These are phyloP conservation scores for Trichoderma simmonsii DNA, from an alignment of 2,329 filamentous ascomycete species.

Conservation along the genomic window DNA sequence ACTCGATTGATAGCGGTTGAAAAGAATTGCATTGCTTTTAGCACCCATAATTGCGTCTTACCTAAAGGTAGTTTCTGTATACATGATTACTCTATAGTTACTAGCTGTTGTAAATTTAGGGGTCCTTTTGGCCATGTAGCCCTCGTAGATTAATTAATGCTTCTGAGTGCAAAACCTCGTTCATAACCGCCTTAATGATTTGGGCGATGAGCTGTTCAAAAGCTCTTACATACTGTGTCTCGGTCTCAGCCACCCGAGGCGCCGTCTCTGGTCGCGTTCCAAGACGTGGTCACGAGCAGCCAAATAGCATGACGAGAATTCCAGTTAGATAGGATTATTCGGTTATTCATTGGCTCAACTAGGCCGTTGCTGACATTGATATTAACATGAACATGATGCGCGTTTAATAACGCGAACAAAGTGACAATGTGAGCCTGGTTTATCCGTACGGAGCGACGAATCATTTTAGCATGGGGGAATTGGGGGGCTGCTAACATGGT, in stretches of 20 bases:
- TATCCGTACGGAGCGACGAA: neutral
- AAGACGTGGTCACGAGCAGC: slow-evolving; percentile 3
- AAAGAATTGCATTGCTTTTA: neutral
- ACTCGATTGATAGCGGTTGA: slow-evolving; percentile 1
- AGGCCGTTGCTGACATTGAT: neutral
- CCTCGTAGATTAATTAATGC: neutral
- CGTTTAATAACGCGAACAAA: neutral
- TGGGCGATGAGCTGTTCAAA: neutral
- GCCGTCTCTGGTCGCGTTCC: neutral
- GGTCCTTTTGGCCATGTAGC: neutral
- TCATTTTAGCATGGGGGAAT: neutral
- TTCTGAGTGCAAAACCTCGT: neutral
- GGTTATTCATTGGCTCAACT: neutral
- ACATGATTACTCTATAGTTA: neutral
- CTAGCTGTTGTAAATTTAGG: neutral
- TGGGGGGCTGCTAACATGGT: neutral
- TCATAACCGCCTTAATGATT: neutral
- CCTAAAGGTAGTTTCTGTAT: neutral
- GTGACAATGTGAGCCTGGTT: neutral
- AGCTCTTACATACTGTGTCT: neutral
- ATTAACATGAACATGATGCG: neutral
- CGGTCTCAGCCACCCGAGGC: neutral
- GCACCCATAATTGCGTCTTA: neutral
- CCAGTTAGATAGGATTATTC: no score
- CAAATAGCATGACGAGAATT: neutral